A percentile compares a stretch with the other conserved stretches of the same genome.
Evolutionary conservation across 768 basidiomycete genomes (phyloP).

Genomic region (Lactarius akahatsu): DNA sequence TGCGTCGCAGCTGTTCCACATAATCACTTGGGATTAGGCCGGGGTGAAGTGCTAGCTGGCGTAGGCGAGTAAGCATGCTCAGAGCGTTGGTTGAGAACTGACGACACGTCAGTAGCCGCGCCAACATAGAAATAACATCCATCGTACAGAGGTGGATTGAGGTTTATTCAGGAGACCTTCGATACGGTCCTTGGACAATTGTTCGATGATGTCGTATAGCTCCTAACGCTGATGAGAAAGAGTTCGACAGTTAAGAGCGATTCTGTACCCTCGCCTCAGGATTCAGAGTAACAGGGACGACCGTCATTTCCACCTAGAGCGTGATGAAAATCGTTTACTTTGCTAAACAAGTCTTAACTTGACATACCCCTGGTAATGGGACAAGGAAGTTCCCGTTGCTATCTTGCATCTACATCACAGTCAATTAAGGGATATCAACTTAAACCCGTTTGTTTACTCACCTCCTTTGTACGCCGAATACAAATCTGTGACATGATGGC

Average conservation of each 20-base stretch:
- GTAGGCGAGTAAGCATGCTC: conserved; percentile 82
- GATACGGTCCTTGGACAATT: conserved; percentile 60
- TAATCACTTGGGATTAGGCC: conserved; percentile 71
- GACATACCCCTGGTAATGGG: conserved; percentile 51
- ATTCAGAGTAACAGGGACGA: conserved; percentile 64
- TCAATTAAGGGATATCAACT: conserved; percentile 11
- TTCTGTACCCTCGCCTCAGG: conserved; percentile 58
- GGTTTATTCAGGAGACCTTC: conserved; percentile 49
- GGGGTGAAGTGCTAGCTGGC: conserved; percentile 80
- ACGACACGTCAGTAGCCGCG: conserved; percentile 1
- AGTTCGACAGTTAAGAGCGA: conserved; percentile 4
- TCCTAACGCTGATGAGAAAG: conserved; percentile 37
- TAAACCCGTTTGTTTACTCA: conserved; percentile 29
- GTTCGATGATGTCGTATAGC: conserved; percentile 70
- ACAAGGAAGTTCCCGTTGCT: conserved; percentile 68
- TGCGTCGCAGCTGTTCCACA: conserved; percentile 54
- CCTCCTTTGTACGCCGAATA: conserved; percentile 83
- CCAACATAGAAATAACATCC: conserved; percentile 9
- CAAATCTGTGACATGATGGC: conserved; percentile 76
- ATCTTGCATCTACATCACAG: conserved; percentile 76
- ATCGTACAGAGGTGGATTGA: conserved; percentile 37
- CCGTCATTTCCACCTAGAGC: conserved; percentile 70
- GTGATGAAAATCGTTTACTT: conserved; percentile 19
- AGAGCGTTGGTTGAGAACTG: conserved; percentile 70
- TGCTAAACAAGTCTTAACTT: conserved; percentile 41